These are phyloP conservation scores for Brasilioporus rufonigricans DNA, from an alignment of 768 basidiomycete species.

Conservation along the genomic window DNA sequence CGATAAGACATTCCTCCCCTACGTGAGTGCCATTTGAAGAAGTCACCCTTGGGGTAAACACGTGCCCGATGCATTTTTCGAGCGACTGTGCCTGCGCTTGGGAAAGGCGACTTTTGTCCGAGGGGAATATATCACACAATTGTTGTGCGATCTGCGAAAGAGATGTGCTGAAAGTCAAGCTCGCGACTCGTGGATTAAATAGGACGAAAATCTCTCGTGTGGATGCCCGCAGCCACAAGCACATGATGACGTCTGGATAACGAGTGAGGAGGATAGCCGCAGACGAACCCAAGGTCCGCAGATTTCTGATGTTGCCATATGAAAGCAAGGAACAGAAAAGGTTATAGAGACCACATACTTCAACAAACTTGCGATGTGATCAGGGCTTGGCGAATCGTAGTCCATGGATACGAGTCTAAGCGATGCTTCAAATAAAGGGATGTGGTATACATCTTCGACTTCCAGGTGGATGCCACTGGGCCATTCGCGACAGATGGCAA, in stretches of 20 bases:
- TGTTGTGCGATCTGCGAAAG: conserved; percentile 39
- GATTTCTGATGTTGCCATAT: conserved; percentile 21
- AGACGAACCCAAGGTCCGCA: conserved; percentile 15
- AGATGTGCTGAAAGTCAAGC: conserved; percentile 49
- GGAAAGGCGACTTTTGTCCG: conserved; percentile 36
- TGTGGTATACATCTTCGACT: conserved; percentile 46
- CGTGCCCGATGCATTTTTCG: conserved; percentile 51
- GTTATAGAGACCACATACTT: conserved; percentile 9
- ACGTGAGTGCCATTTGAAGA: conserved; percentile 9
- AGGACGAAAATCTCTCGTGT: conserved; percentile 45
- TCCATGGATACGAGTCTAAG: conserved; percentile 36
- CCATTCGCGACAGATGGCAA: conserved; percentile 51
- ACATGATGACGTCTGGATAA: conserved; percentile 56
- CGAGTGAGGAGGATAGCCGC: conserved; percentile 51
- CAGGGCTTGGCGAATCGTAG: conserved; percentile 34
- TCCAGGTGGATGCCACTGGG: conserved; percentile 42
- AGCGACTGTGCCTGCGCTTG: conserved; percentile 54
- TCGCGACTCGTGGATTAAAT: conserved; percentile 63
- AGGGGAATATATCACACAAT: conserved; percentile 42
- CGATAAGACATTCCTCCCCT: conserved; percentile 37
- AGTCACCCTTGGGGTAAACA: conserved; percentile 41
- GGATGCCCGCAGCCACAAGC: conserved; percentile 35
- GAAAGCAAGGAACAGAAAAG: not conserved
- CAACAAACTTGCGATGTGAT: conserved; percentile 29
- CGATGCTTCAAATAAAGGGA: conserved; percentile 46